Evolutionary conservation across 176 grass and related monocot genomes (phyloP).

Genomic region (Cymbopogon citratus): DNA sequence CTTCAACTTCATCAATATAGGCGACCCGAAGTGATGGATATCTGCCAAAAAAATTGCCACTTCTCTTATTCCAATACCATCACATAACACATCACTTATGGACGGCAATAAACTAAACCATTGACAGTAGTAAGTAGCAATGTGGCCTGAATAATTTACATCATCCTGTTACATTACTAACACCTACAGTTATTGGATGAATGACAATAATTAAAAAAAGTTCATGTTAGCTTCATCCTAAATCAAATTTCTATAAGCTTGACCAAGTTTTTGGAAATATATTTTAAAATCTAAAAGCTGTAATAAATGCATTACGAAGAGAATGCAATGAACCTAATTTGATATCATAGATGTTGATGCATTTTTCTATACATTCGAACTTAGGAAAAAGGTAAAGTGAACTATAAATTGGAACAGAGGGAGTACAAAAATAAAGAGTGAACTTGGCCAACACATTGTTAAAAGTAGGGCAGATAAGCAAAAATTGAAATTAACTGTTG

Average conservation of each 20-base stretch:
- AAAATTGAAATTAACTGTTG: neutral
- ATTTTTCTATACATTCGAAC: neutral
- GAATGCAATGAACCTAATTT: neutral
- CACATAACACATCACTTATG: neutral
- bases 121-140: neutral
- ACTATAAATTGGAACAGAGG: neutral
- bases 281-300: neutral
- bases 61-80: conserved; percentile 23
- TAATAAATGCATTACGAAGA: neutral
- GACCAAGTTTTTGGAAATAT: neutral
- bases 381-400: neutral
- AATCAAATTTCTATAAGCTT: neutral
- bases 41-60: conserved; percentile 24
- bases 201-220: neutral
- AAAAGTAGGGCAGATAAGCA: neutral
- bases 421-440: neutral
- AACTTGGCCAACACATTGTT: neutral
- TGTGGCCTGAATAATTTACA: neutral
- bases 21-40: conserved; percentile 81
- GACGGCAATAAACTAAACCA: neutral
- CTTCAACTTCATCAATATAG: conserved; percentile 84
- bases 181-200: neutral
- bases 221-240: neutral
- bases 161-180: neutral
- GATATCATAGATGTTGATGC: neutral